Conservation (phyloP, 2,329 filamentous ascomycete species). For the Penicillium sp. region DNA sequence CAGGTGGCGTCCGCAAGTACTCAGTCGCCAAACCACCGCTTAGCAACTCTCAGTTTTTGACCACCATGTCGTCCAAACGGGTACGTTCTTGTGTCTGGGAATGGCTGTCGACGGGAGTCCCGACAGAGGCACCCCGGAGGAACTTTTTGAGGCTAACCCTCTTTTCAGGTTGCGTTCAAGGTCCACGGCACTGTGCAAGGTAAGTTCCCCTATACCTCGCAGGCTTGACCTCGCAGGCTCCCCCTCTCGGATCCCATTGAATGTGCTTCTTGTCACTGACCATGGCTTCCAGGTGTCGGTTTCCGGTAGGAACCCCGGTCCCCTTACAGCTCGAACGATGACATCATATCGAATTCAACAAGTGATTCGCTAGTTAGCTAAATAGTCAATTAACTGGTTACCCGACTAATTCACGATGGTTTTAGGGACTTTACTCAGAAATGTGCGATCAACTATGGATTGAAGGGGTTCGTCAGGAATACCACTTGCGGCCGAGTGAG, state of each 20-base stretch:
- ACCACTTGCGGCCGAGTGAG: constrained; percentile 46
- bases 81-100: too few species aligned
- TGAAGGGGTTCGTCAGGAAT: constrained; percentile 52
- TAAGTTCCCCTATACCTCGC: constrained; percentile 38
- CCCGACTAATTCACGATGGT: background rate
- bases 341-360: constrained; percentile 17
- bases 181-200: constrained; percentile 71
- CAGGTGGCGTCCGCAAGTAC: too few species aligned
- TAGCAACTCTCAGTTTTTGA: too few species aligned
- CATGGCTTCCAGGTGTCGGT: constrained; percentile 30
- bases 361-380: constrained; percentile 3
- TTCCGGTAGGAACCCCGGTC: constrained; percentile 30
- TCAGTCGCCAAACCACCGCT: too few species aligned
- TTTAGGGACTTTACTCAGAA: constrained; percentile 44
- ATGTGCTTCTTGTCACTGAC: background rate
- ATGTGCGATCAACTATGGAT: constrained; percentile 41
- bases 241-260: background rate
- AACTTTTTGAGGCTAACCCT: constrained; percentile 5
- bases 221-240: background rate
- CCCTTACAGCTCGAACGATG: constrained; percentile 3
- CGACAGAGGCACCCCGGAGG: too few species aligned
- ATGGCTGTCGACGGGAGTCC: too few species aligned
- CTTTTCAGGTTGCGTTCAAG: constrained; percentile 37
- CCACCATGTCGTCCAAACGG: too few species aligned
- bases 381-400: too few species aligned